phyloP scores from a whole-genome alignment of 805 yeast species.

The Suhomyces sp. region DNA sequence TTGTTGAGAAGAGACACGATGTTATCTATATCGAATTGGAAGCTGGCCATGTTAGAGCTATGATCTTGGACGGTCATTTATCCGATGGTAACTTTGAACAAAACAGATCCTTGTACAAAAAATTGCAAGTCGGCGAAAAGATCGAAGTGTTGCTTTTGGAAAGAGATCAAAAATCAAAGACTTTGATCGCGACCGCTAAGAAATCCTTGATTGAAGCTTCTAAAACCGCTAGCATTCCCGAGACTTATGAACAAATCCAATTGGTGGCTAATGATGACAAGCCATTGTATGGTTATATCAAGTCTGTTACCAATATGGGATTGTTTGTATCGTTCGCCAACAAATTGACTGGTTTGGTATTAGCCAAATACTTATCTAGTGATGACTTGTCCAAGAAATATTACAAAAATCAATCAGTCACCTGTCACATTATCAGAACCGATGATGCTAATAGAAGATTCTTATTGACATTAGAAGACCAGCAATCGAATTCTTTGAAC shows the following conservation, averaged over 20 bases:
- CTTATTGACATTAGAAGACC: slow-evolving; percentile 57
- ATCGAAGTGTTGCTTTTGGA: slow-evolving; percentile 65
- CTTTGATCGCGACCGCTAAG: slow-evolving; percentile 64
- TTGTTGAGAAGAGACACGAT: slow-evolving; percentile 76
- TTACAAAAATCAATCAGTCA: slow-evolving; percentile 65
- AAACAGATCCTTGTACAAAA: slow-evolving; percentile 62
- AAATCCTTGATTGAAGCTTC: slow-evolving; percentile 66
- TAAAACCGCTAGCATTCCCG: slow-evolving; percentile 51
- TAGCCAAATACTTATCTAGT: slow-evolving; percentile 63
- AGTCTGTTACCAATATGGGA: slow-evolving; percentile 75
- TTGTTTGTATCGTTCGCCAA: slow-evolving; percentile 81
- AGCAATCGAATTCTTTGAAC: slow-evolving; percentile 20
- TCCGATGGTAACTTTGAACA: slow-evolving; percentile 75
- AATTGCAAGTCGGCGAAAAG: slow-evolving; percentile 57
- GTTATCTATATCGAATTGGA: slow-evolving; percentile 59
- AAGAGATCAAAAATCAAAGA: slow-evolving; percentile 58
- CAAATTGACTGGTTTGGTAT: slow-evolving; percentile 75
- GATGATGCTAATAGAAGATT: slow-evolving; percentile 73
- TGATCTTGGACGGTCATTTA: slow-evolving; percentile 69
- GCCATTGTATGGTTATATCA: slow-evolving; percentile 68
- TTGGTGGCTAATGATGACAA: slow-evolving; percentile 36
- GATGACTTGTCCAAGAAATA: slow-evolving; percentile 56
- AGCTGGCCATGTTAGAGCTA: slow-evolving; percentile 56
- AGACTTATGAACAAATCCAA: slow-evolving; percentile 54
- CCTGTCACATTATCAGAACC: slow-evolving; percentile 60